Percentiles rank a stretch among this genome's conserved stretches.
Conservation (phyloP, 345 rosid genomes). For the Populus davidiana region DNA sequence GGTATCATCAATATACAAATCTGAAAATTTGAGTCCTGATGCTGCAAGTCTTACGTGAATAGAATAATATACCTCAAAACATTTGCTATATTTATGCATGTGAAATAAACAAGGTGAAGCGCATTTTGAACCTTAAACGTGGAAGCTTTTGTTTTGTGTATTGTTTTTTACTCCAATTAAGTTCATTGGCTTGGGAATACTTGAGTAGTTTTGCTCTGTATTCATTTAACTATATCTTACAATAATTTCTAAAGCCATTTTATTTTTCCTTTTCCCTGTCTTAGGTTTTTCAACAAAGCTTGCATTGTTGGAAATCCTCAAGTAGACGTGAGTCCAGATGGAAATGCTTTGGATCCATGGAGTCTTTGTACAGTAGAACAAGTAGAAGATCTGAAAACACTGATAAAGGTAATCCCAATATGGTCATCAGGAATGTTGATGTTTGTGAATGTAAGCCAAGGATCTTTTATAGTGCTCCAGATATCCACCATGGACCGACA, state of each 20-base stretch:
- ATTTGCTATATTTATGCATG: too few species aligned
- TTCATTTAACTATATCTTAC: background rate
- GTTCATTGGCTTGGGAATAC: too few species aligned
- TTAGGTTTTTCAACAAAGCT: too few species aligned
- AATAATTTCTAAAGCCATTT: too few species aligned
- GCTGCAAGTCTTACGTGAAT: too few species aligned
- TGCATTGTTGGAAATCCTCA: conserved; percentile 38
- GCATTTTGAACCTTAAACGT: too few species aligned
- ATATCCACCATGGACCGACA: conserved; percentile 66
- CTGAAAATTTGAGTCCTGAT: background rate
- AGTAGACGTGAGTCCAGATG: conserved; percentile 29
- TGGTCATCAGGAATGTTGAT: conserved; percentile 39
- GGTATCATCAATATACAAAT: conserved; percentile 21
- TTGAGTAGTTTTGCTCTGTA: background rate
- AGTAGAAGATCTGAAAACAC: conserved; percentile 52
- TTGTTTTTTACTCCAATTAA: too few species aligned
- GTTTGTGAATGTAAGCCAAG: conserved; percentile 57
- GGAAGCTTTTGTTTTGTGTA: too few species aligned
- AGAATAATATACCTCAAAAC: too few species aligned
- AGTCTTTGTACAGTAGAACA: conserved; percentile 46
- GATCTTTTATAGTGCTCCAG: conserved; percentile 53
- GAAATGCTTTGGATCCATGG: conserved; percentile 32
- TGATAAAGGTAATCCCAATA: conserved; percentile 42
- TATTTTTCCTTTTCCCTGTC: background rate
- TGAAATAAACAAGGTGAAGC: too few species aligned